Percentiles rank a stretch among this genome's conserved stretches.
Conservation (phyloP, 805 yeast species). For the Yarrowia sp. region DNA sequence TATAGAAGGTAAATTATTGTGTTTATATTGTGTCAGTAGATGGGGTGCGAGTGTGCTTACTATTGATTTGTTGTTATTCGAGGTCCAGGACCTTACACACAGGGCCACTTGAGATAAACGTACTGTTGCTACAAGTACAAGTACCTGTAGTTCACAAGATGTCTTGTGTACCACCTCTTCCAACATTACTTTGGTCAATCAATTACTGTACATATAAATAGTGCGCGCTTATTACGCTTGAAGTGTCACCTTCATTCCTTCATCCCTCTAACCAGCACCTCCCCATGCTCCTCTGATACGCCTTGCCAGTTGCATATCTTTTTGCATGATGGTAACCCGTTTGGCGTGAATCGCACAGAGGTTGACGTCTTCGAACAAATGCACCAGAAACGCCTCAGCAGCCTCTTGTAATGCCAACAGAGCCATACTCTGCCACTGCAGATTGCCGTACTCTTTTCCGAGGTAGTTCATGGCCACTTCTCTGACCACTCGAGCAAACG, state of each 20-base stretch:
- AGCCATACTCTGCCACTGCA: slow-evolving; percentile 97
- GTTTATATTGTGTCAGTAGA: background rate
- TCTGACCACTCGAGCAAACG: slow-evolving; percentile 96
- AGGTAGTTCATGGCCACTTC: slow-evolving; percentile 72
- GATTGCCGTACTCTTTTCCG: slow-evolving; percentile 61
- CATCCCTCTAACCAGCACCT: slow-evolving; percentile 39
- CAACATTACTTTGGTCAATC: too few relatives aligned
- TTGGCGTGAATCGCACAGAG: slow-evolving; percentile 99
- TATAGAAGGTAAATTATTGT: slow-evolving; percentile 32
- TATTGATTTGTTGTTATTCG: too few relatives aligned
- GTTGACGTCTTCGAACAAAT: slow-evolving; percentile 96
- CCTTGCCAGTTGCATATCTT: slow-evolving; percentile 97
- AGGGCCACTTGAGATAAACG: too few relatives aligned
- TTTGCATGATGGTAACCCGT: slow-evolving; percentile 98
- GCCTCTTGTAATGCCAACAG: slow-evolving; percentile 98
- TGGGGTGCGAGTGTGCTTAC: too few relatives aligned
- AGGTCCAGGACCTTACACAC: too few relatives aligned
- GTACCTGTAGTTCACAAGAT: too few relatives aligned
- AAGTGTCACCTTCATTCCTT: too few relatives aligned
- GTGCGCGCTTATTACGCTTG: too few relatives aligned
- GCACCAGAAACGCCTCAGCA: slow-evolving; percentile 96
- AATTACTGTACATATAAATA: slow-evolving; percentile 33
- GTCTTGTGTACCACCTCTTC: too few relatives aligned
- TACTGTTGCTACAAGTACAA: too few relatives aligned
- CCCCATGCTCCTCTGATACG: slow-evolving; percentile 79